Evolutionary conservation across 331 rosid genomes (phyloP), one percentile per base, ranked within the genome.

Genomic region (Rhamnella rubrinervis): DNA sequence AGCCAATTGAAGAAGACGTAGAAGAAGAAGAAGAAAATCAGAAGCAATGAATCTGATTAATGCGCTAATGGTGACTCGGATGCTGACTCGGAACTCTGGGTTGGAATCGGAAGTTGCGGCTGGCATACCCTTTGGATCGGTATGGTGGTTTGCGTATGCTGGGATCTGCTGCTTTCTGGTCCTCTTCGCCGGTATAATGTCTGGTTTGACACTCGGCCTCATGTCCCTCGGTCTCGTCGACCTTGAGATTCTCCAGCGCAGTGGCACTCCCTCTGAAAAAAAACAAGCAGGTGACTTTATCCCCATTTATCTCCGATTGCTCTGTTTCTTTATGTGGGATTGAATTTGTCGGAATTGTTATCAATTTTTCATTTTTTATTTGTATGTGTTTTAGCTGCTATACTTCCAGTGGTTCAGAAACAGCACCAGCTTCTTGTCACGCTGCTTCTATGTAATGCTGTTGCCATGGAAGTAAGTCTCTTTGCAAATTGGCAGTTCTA

Each of bases 391-490:
- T 73, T 79, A 95, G 99, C 97, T 39, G 53, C 70, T 74, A 95
- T 95, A 61, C 84, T 95, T 59, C 99, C 99, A 0, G 99, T 95
- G 61, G 99, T 95, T 78, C 85, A 89, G 64, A 95, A 95, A 86
- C 99, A 95, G 76, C 99, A 95, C 66, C 97, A 86, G 84, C 96
- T 95, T 46, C 93, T 95, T 3, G 97, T 95, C 62, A 95, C 99
- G 71, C 71, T 95, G 84, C 97, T 91, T 66, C 81, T 95, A 60
- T 95, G 97, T 64, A 95, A 95, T 82, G 99, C 96, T 47, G 85
- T 70, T 71, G 71, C 99, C 53, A 95, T 95, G 99, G 99, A 91
- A 86, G 99, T 95, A 67, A 73, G 77, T 49, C 16, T 7, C 47
- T 59, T 76, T 70, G 50, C 35, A 23, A 58, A 37, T 68, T 70